A percentile compares a stretch with the other conserved stretches of the same genome.
These are phyloP conservation scores for Periconia digitata DNA, from an alignment of 2,329 filamentous ascomycete genomes.

Conservation along the genomic window DNA sequence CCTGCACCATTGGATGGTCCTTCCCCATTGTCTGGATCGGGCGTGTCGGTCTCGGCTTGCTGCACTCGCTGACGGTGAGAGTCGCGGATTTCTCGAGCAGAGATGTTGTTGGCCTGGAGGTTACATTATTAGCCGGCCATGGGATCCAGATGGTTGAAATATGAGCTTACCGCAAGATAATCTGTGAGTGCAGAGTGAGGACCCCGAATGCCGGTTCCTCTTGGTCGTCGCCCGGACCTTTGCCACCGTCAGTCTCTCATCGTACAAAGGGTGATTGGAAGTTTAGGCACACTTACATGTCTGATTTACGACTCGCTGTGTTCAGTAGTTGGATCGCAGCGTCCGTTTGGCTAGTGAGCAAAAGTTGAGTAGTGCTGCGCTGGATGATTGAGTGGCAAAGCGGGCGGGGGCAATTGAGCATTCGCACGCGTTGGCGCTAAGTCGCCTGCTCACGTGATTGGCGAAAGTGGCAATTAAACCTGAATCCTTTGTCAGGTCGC, in stretches of 20 bases:
- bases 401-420: too few relatives aligned
- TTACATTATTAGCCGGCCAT: background rate
- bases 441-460: too few relatives aligned
- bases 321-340: too few relatives aligned
- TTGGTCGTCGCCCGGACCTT: conserved; percentile 39
- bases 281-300: conserved; percentile 17
- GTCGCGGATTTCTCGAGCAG: conserved; percentile 62
- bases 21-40: conserved; percentile 30
- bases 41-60: conserved; percentile 48
- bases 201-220: conserved; percentile 53
- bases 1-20: conserved; percentile 39
- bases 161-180: conserved; percentile 60
- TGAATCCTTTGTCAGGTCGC: too few relatives aligned
- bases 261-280: background rate
- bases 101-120: conserved; percentile 70
- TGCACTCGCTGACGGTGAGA: conserved; percentile 59
- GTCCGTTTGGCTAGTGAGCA: too few relatives aligned
- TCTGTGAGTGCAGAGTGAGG: conserved; percentile 70
- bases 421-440: too few relatives aligned
- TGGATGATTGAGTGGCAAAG: too few relatives aligned
- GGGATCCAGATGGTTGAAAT: background rate
- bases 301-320: background rate
- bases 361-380: too few relatives aligned
- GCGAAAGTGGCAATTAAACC: too few relatives aligned
- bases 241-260: conserved; percentile 21